Base-by-base conservation (phyloP, 108 stramenopile species). In the Mayamaea pseudoterrestris region DNA sequence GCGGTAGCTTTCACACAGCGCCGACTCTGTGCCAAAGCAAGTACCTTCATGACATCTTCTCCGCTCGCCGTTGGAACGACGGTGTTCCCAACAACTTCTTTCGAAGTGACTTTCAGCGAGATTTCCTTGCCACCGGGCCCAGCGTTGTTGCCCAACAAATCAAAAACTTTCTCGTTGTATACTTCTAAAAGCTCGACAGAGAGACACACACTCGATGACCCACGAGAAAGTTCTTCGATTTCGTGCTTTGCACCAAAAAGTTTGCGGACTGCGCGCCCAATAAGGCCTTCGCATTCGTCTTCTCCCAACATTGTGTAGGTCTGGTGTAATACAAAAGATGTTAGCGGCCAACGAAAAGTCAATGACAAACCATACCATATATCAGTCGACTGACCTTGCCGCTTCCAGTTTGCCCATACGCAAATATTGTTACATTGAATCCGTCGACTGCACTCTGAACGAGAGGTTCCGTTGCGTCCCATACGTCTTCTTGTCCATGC, bases 101-200 rank as follows among this genome's bases (percentile, higher is more conserved):
- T 65, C 1, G 65, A 67, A 21, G 66, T 69, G 7, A 87, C 53
- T 32, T 74, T 69, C 36, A 87, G 35, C 28, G 72, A 58, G 35
- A 69, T 27, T 36, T 61, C 63, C 35, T 71, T 47, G 17, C 70
- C 78, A 30, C 63, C 30, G 27, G 52, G 41, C 12, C 55, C 71
- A 25, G 47, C 59, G 25, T 75, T 62, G 11, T 64, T 25, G 12
- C 62, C 64, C 2, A 94, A 57, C 30, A 98, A 50, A 57, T 96
- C 95, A 24, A 77, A 67, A n/a, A 99, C 80, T 17, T 94, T 71
- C 51, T 96, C 96, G 57, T 96, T 97, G 80, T 98, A 97, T 5
- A 98, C 83, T 58, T 98, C 98, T n/a, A 98, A 76, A 44, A 98
- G 66, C 58, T 93, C 91, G 17, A 93, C 73, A 26, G 54, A 53